Base-by-base conservation (phyloP, 805 yeast genomes). In the Nakazawaea siamensis region DNA sequence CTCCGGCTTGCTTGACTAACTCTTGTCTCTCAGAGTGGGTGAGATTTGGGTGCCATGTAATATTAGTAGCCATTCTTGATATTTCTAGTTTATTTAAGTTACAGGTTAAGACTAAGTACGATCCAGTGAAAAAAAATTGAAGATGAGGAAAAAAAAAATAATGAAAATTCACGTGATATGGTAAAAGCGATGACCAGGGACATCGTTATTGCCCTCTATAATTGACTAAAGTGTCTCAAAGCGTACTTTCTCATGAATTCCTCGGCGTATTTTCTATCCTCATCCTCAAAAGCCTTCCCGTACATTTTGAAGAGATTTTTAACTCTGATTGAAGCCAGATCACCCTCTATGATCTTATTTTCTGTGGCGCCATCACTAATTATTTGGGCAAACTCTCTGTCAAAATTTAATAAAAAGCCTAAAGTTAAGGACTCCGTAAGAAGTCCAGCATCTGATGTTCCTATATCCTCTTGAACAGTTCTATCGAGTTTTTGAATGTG, bases 11-110 rank as follows among this genome's bases (percentile, higher is more conserved):
- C 39, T 78, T 76, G 42, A 84, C 74, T 38, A 83, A 62, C 19
- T 55, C 60, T 31, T 73, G 61, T 51, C 97, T 82, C 62, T 90
- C 95, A 15, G 68, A 77, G 58, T 81, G 86, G 16, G 92, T 78
- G 48, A 90, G 65, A 52, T 92, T 90, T 47, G 75, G 76, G 64
- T 90, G 97, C 97, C 97, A 90, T 45, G 97, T 87, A 58, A 90
- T 86, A 55, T 90, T 90, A 27, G 95, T 80, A 45, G 96, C 92
- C 97, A 90, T 90, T 20, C 12, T 20, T 7, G 7, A 20, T 24
- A n/a, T 24, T n/a, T 24, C 47, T 41, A 18, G 18, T 14, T 11
- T 16, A 10, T 7, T 20, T 20, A 20, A 8, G 10, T 20, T 21
- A 8, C 11, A 11, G 24, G 24, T 21, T 21, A 21, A 11, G n/a